Evolutionary conservation across 495 filamentous ascomycete species (phyloP), one percentile per base, ranked within the genome.

Genomic region (Chlorociboria aeruginascens): DNA sequence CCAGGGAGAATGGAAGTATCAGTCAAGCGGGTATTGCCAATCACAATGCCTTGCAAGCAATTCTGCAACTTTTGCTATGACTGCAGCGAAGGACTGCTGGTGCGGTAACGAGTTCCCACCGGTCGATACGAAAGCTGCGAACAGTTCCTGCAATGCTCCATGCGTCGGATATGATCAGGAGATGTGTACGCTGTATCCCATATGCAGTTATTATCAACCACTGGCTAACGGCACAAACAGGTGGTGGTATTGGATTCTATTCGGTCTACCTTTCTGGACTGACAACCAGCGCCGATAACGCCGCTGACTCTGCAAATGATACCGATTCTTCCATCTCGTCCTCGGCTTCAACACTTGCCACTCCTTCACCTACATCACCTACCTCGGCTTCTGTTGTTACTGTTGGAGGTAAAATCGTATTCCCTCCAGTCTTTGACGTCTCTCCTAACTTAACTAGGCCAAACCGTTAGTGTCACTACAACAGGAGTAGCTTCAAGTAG

Each of bases 41-140:
- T 47, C 11, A 3, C 53, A 61, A 42, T 75, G 71, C 50, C 43
- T 52, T 8, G 40, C 39, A 3, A 35, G 57, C 6, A 46, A 53
- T 12, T 56, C 57, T 40, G 46, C 64, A 3, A 66, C 69, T 12
- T 55, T 71, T 56, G 75, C 56, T 31, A 60, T 69, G 42, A 61
- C 58, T 7, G 63, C 65, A 4, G 63, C 62, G 29, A 60, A 51
- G 14, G 57, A 69, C 12, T 88, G 83, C 61, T 82, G 59, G 45
- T 88, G 83, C 56, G 84, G 83, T 33, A 55, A 72, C 33, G 57
- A 59, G 32, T 63, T 82, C 32, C 83, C 83, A 7, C 67, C 74
- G 14, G 53, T 64, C 12, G 45, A 51, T 6, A 61, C 59, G 38
- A 52, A 71, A 49, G 69, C 75, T 3, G 63, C 68, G 33, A 66